Evolutionary conservation across 164 flowering plant species (phyloP).

Genomic region (Piper longum): DNA sequence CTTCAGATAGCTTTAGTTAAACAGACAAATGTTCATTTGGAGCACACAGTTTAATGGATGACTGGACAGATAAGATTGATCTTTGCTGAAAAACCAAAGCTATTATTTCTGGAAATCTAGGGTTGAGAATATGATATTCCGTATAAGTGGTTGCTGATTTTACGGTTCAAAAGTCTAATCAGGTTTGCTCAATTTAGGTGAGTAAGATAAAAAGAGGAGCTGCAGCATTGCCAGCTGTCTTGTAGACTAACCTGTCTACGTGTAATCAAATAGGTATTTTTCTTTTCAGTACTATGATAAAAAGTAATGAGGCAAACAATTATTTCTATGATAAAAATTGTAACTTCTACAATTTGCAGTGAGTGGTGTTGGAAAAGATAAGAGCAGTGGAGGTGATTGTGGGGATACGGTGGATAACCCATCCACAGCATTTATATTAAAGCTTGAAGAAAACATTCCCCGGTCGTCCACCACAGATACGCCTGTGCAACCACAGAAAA

Average conservation of each 20-base stretch:
- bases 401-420: conserved; percentile 25
- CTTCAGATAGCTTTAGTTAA: neutral
- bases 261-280: conserved; percentile 26
- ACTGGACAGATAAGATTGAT: neutral
- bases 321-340: neutral
- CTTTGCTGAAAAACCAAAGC: neutral
- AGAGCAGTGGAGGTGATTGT: conserved; percentile 18
- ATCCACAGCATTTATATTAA: conserved; percentile 9
- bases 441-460: conserved; percentile 12
- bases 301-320: neutral
- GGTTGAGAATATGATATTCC: too few relatives aligned
- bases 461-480: neutral
- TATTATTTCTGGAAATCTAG: neutral
- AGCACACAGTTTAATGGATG: neutral
- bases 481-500: neutral
- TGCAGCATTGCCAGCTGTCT: conserved; percentile 25
- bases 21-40: neutral
- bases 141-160: too few relatives aligned
- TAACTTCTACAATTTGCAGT: neutral
- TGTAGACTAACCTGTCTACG: conserved; percentile 17
- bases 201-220: conserved; percentile 46
- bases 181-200: conserved; percentile 27
- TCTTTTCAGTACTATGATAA: neutral
- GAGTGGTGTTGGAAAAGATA: conserved; percentile 44
- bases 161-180: neutral